Conservation (phyloP, 331 rosid species). For the Cydonia oblonga region DNA sequence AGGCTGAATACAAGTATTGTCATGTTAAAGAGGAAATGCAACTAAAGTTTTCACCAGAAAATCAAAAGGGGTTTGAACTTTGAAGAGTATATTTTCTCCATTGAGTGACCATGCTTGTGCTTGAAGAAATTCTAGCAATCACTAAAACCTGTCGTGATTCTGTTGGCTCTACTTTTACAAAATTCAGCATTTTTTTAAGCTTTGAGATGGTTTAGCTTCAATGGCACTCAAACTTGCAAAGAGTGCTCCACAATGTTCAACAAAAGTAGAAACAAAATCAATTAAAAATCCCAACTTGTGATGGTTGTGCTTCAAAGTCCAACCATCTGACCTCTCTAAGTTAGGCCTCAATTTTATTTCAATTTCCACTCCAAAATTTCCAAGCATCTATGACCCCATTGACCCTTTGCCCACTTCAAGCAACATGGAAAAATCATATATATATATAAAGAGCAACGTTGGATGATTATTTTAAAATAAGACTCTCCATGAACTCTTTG, state of each 20-base stretch:
- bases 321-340: neutral
- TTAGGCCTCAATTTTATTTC: neutral
- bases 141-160: neutral
- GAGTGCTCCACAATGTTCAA: neutral
- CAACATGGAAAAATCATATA: neutral
- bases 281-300: neutral
- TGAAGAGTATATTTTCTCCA: neutral
- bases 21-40: neutral
- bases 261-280: neutral
- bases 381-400: conserved; percentile 4
- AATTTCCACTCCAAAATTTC: neutral
- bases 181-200: neutral
- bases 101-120: neutral
- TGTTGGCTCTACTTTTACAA: neutral
- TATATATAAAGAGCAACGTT: no score
- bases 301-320: conserved; percentile 2
- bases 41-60: neutral
- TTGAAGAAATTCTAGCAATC: neutral
- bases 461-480: no score
- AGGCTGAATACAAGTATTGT: neutral
- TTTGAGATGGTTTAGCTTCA: neutral
- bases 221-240: neutral
- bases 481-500: no score
- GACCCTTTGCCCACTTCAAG: neutral
- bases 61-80: neutral